Percentiles rank a stretch among this genome's conserved stretches.
phyloP scores from a whole-genome alignment of 352 stramenopile species.

The Globisporangium spinosum region DNA sequence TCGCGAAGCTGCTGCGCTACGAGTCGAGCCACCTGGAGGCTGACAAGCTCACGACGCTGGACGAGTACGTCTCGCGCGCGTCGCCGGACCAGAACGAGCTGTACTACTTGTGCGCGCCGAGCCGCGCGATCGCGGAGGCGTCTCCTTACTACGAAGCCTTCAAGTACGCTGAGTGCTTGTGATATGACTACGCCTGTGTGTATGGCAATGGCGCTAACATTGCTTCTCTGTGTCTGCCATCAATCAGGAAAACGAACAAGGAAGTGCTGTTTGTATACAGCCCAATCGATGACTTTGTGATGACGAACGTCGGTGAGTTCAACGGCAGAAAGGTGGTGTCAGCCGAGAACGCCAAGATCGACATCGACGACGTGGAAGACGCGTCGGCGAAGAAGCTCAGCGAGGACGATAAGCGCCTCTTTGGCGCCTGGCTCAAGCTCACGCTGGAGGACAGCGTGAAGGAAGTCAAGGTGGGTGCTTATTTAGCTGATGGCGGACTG shows the following conservation, averaged over 20 bases:
- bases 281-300: slow-evolving; percentile 99
- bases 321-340: slow-evolving; percentile 95
- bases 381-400: slow-evolving; percentile 57
- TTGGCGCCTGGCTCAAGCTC: slow-evolving; percentile 93
- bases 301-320: slow-evolving; percentile 97
- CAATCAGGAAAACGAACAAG: slow-evolving; percentile 79
- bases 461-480: slow-evolving; percentile 67
- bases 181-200: background rate
- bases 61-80: slow-evolving; percentile 98
- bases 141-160: slow-evolving; percentile 99
- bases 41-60: slow-evolving; percentile 93
- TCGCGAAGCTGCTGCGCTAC: slow-evolving; percentile 98
- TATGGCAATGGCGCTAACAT: background rate
- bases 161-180: slow-evolving; percentile 66
- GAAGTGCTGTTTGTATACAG: slow-evolving; percentile 99
- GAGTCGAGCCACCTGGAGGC: slow-evolving; percentile 93
- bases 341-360: slow-evolving; percentile 94
- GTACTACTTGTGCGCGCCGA: slow-evolving; percentile 98
- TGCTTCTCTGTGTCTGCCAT: background rate
- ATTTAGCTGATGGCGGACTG: background rate
- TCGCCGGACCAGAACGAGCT: slow-evolving; percentile 97
- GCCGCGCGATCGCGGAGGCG: slow-evolving; percentile 91
- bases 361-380: slow-evolving; percentile 75
- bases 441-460: slow-evolving; percentile 89
- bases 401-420: slow-evolving; percentile 83